Evolutionary conservation across 202 grass and related monocot genomes (phyloP), one percentile per base, ranked within the genome.

Genomic region (Schoenoplectus tabernaemontani): DNA sequence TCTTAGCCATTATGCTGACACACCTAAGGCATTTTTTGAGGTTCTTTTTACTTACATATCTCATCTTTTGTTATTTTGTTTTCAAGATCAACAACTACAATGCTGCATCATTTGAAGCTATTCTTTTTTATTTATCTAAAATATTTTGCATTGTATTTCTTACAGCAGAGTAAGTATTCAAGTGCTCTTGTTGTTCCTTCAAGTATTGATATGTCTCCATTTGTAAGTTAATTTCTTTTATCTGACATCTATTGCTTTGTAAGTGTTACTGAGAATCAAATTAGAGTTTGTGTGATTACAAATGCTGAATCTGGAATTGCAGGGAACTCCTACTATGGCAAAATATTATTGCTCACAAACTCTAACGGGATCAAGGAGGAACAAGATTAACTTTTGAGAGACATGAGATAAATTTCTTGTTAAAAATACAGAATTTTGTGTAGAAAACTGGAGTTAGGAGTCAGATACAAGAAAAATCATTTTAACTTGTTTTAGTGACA

Each of bases 321-420:
- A 98, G 91, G 96, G 91, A 86, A 92, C 69, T 36, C 96, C 91
- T 50, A 62, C 86, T n/a, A 56, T 90, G 9, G 85, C 84, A 85
- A 98, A 98, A 86, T 86, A 80, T 90, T 82, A 81, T 64, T 63
- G 84, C 70, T 84, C 80, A 42, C 91, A 92, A 51, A 92, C 64
- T 83, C 69, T 96, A 74, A 83, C 86, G 32, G 88, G 75, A 67
- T 85, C 88, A 62, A 87, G 90, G 84, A 86, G 89, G 75, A 63
- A 83, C 30, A 91, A 86, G 64, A 77, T 92, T 81, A n/a, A 62
- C 86, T 81, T 83, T 90, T 80, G 91, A 91, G 83, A 90, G 79
- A 36, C 89, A 95, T 39, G 89, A 98, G 91, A 91, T 98, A 59
- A 90, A 63, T 86, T 84, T 56, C 23, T 72, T 20, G 57, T 43